These are phyloP conservation scores for Fusarium fujikuroi DNA, from an alignment of 2,329 filamentous ascomycete genomes.

Conservation along the genomic window DNA sequence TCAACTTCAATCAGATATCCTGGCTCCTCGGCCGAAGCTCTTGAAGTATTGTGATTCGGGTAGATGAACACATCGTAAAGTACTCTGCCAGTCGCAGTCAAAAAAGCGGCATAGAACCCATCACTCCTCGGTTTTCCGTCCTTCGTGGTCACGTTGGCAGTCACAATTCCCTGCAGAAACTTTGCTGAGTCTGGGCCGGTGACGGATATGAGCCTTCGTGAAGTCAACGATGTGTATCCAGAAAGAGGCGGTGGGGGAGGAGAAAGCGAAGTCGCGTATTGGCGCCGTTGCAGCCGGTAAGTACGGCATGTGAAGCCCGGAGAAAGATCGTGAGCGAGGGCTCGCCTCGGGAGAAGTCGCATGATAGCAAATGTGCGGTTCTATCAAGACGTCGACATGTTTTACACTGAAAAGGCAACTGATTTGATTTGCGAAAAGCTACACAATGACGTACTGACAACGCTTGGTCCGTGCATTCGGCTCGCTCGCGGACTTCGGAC, in stretches of 20 bases:
- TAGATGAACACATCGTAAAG: slow-evolving; percentile 93
- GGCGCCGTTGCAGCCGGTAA: slow-evolving; percentile 48
- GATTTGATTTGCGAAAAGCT: slow-evolving; percentile 34
- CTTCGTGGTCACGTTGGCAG: slow-evolving; percentile 61
- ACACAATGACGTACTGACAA: slow-evolving; percentile 38
- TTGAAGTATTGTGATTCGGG: slow-evolving; percentile 58
- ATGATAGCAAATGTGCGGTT: slow-evolving; percentile 32
- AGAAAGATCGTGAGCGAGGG: slow-evolving; percentile 27
- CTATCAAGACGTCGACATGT: slow-evolving; percentile 4
- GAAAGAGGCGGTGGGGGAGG: slow-evolving; percentile 57
- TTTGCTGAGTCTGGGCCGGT: slow-evolving; percentile 81
- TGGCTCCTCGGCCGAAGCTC: slow-evolving; percentile 41
- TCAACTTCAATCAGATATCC: slow-evolving; percentile 84
- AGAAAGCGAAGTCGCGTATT: slow-evolving; percentile 45
- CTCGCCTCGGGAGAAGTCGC: slow-evolving; percentile 41
- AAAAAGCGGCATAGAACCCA: slow-evolving; percentile 83
- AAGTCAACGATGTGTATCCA: slow-evolving; percentile 68
- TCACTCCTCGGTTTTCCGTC: slow-evolving; percentile 51
- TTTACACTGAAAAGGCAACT: slow-evolving; percentile 15
- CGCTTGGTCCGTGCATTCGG: slow-evolving; percentile 32
- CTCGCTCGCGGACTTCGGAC: slow-evolving; percentile 27
- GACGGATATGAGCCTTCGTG: slow-evolving; percentile 82
- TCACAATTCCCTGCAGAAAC: slow-evolving; percentile 90
- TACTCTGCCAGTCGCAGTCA: slow-evolving; percentile 86
- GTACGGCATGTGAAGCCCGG: slow-evolving; percentile 45